These are phyloP conservation scores for Domatiomyces catenatus DNA, from an alignment of 2,329 filamentous ascomycete genomes.

Conservation along the genomic window DNA sequence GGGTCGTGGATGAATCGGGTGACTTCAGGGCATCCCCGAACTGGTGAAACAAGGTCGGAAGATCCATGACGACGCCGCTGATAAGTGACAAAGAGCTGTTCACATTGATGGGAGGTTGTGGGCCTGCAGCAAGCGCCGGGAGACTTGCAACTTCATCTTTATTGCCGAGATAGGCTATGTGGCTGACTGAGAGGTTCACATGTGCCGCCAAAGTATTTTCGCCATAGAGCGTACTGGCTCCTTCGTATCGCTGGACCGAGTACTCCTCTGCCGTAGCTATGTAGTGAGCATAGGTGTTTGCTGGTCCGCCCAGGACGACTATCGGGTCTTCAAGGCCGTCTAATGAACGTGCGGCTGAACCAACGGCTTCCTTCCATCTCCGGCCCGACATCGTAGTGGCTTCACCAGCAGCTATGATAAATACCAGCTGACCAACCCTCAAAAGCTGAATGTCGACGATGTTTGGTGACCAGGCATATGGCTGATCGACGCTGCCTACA, in stretches of 20 bases:
- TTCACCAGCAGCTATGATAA: constrained; percentile 74
- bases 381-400: constrained; percentile 85
- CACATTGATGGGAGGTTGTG: constrained; percentile 62
- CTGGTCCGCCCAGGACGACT: constrained; percentile 76
- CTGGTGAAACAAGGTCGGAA: constrained; percentile 44
- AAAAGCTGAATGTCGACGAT: constrained; percentile 78
- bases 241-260: constrained; percentile 75
- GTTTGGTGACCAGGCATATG: constrained; percentile 82
- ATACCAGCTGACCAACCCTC: constrained; percentile 67
- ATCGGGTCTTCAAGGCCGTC: constrained; percentile 41
- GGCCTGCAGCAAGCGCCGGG: constrained; percentile 36
- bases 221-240: constrained; percentile 81
- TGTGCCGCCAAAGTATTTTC: constrained; percentile 70
- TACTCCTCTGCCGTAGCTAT: constrained; percentile 69
- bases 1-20: constrained; percentile 38
- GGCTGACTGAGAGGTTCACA: constrained; percentile 66
- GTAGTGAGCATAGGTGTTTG: constrained; percentile 82
- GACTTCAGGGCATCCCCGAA: constrained; percentile 54
- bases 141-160: constrained; percentile 23
- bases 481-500: constrained; percentile 61
- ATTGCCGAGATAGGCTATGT: constrained; percentile 49
- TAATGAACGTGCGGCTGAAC: constrained; percentile 37
- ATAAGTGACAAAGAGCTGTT: constrained; percentile 67
- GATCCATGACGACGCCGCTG: constrained; percentile 60
- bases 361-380: constrained; percentile 63